These are phyloP conservation scores for Candida montana DNA, from an alignment of 805 yeast species.

Conservation along the genomic window DNA sequence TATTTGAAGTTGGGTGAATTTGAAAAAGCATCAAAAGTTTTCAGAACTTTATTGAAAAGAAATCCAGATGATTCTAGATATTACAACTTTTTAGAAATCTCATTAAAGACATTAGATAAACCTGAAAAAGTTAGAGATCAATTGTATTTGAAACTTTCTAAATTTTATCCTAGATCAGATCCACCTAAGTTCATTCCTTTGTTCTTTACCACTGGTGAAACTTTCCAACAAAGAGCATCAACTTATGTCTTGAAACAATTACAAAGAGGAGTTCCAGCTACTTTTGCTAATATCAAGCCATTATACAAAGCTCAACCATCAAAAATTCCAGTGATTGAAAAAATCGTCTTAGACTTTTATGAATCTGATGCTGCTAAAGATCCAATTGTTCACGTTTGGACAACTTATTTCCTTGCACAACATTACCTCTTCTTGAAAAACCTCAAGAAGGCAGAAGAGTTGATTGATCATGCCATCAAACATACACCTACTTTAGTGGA, in stretches of 20 bases:
- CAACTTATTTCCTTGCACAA: constrained; percentile 71
- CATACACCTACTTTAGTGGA: constrained; percentile 87
- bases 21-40: constrained; percentile 62
- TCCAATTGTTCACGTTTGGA: constrained; percentile 52
- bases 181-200: constrained; percentile 77
- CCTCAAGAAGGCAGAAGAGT: constrained; percentile 46
- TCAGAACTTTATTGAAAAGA: constrained; percentile 67
- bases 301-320: constrained; percentile 45
- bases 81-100: constrained; percentile 59
- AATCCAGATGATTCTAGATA: constrained; percentile 77
- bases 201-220: constrained; percentile 55
- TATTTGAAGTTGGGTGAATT: constrained; percentile 49
- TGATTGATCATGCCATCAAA: constrained; percentile 55
- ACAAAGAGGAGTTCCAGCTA: constrained; percentile 81
- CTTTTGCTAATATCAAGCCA: constrained; percentile 82
- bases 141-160: constrained; percentile 59
- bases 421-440: constrained; percentile 59
- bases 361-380: constrained; percentile 12
- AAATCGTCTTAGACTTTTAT: constrained; percentile 48
- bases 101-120: constrained; percentile 47
- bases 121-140: constrained; percentile 46
- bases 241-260: constrained; percentile 59
- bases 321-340: constrained; percentile 38
- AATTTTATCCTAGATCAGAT: constrained; percentile 78
- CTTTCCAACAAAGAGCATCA: constrained; percentile 42